Evolutionary conservation across 768 basidiomycete species (phyloP).

Genomic region (Tulasnella sp.): DNA sequence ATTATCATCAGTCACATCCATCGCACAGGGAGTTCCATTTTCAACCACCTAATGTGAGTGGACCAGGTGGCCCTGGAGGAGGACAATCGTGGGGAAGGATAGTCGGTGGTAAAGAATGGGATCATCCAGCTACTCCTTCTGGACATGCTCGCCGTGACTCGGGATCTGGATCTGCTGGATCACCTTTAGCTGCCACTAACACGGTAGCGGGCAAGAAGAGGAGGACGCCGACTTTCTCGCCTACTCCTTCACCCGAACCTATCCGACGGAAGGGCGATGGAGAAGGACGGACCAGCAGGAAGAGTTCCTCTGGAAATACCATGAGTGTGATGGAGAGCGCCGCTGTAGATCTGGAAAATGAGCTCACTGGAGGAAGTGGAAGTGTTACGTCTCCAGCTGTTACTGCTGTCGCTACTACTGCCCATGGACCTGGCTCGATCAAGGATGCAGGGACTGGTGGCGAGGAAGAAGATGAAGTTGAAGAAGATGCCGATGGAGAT

Average conservation of each 20-base stretch:
- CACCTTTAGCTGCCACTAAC: not conserved
- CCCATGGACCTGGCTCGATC: too few species aligned
- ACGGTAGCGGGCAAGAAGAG: slow-evolving; percentile 1
- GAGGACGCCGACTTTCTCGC: not conserved
- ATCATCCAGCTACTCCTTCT: slow-evolving; percentile 1
- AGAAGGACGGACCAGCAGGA: not conserved
- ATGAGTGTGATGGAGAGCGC: slow-evolving; percentile 1
- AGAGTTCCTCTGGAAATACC: not conserved
- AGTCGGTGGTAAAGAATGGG: not conserved
- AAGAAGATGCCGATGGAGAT: slow-evolving; percentile 14
- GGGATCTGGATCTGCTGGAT: not conserved
- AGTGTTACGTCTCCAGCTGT: slow-evolving; percentile 3
- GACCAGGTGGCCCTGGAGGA: not conserved
- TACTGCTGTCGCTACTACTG: not conserved
- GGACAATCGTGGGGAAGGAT: not conserved
- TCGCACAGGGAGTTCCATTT: not conserved
- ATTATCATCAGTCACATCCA: not conserved
- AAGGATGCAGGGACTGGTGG: too few species aligned
- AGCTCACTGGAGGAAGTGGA: not conserved
- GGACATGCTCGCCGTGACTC: not conserved
- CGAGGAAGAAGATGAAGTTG: slow-evolving; percentile 12
- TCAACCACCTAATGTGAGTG: not conserved
- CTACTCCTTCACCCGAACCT: not conserved
- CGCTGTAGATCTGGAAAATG: slow-evolving; percentile 3
- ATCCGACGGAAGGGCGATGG: not conserved